These are phyloP conservation scores for Mortierella sp. DNA, from an alignment of 371 early-diverging fungal species.

Conservation along the genomic window DNA sequence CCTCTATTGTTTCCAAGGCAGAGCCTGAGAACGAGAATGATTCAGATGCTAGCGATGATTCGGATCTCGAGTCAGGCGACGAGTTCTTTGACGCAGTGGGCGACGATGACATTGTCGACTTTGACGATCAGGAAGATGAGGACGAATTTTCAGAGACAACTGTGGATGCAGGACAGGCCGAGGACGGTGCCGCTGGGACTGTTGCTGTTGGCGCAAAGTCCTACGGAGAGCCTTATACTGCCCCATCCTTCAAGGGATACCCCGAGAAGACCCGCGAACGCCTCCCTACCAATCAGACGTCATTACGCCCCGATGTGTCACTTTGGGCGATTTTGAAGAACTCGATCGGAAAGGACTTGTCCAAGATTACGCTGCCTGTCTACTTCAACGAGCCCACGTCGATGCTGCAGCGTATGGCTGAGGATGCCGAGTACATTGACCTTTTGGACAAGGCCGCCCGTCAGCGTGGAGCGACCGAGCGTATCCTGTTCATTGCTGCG, in stretches of 20 bases:
- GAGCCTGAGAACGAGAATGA: neutral
- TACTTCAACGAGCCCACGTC: constrained; percentile 90
- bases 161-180: neutral
- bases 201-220: neutral
- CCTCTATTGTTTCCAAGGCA: neutral
- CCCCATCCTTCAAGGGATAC: constrained; percentile 62
- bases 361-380: constrained; percentile 86
- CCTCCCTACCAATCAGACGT: constrained; percentile 66
- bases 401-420: constrained; percentile 87
- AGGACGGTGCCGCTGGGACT: neutral
- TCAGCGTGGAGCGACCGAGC: constrained; percentile 69
- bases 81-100: constrained; percentile 61
- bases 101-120: constrained; percentile 56
- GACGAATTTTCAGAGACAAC: neutral
- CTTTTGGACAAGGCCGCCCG: constrained; percentile 79
- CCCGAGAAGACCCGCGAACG: constrained; percentile 48
- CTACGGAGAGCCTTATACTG: constrained; percentile 34
- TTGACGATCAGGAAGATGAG: constrained; percentile 26
- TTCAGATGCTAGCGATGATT: constrained; percentile 56
- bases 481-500: constrained; percentile 84
- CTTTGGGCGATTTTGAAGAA: constrained; percentile 85
- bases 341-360: constrained; percentile 88
- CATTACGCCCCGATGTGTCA: constrained; percentile 63
- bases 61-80: constrained; percentile 78
- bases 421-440: constrained; percentile 87